Percentiles rank a stretch among this genome's conserved stretches.
These are phyloP conservation scores for Perilla frutescens DNA, from an alignment of 257 asterid species.

Conservation along the genomic window DNA sequence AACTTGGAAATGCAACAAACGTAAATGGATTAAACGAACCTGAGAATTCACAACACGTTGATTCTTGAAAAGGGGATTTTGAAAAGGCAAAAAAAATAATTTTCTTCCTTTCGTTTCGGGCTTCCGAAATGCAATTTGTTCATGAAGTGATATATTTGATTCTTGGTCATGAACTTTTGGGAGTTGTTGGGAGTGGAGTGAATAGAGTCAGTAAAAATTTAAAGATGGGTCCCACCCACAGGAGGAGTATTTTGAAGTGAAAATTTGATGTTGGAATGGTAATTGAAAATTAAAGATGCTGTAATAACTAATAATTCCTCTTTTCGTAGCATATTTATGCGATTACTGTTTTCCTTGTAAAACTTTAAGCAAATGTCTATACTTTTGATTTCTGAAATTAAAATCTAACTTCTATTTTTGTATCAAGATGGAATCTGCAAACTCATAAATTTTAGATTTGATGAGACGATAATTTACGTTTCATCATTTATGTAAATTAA, in stretches of 20 bases:
- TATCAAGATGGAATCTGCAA: too few species aligned
- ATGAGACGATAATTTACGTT: too few species aligned
- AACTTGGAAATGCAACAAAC: conserved; percentile 20
- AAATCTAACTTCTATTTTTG: too few species aligned
- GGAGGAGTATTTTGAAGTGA: too few species aligned
- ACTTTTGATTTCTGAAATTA: too few species aligned
- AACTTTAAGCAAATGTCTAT: too few species aligned
- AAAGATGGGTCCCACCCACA: background rate
- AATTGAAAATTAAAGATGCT: background rate
- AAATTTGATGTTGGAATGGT: background rate
- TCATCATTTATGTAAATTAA: too few species aligned
- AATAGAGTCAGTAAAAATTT: conserved; percentile 10
- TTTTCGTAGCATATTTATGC: too few species aligned
- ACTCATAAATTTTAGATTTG: too few species aligned
- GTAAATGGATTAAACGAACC: conserved; percentile 23
- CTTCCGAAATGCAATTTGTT: conserved; percentile 16
- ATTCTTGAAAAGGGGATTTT: background rate
- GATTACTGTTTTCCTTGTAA: too few species aligned
- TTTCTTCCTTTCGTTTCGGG: background rate
- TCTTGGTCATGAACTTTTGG: background rate
- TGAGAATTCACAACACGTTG: background rate
- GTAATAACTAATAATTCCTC: too few species aligned
- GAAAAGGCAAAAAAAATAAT: background rate
- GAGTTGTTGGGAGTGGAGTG: conserved; percentile 11
- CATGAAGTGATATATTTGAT: conserved; percentile 1